Evolutionary conservation across 2,329 filamentous ascomycete species (phyloP).

Genomic region (Ustulina deusta): DNA sequence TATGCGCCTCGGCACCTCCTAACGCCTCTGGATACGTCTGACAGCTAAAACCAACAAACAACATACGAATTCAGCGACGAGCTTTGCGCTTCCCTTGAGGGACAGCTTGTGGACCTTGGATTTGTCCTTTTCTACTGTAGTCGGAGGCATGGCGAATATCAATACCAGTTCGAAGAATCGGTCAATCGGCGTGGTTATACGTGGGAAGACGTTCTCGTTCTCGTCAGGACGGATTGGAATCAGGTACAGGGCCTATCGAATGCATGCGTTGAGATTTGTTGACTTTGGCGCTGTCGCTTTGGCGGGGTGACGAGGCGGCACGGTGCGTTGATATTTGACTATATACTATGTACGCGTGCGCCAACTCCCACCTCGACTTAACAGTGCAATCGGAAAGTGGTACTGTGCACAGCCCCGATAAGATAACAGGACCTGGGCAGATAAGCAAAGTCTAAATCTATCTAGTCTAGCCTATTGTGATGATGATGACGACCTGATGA

Average conservation of each 20-base stretch:
- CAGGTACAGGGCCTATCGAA: neutral
- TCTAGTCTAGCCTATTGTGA: too few species aligned
- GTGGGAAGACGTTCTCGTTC: neutral
- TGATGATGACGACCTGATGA: too few species aligned
- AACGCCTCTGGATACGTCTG: too few species aligned
- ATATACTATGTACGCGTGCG: neutral
- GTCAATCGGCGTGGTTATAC: neutral
- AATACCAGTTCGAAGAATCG: neutral
- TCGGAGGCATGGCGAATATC: slow-evolving; percentile 45
- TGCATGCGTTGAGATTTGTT: slow-evolving; percentile 40
- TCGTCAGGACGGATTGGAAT: neutral
- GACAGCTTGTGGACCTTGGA: slow-evolving; percentile 96
- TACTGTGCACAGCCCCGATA: neutral
- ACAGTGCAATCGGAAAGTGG: too few species aligned
- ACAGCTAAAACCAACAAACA: neutral
- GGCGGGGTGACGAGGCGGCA: slow-evolving; percentile 45
- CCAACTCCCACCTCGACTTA: too few species aligned
- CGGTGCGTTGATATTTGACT: neutral
- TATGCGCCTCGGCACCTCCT: neutral
- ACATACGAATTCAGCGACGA: slow-evolving; percentile 94
- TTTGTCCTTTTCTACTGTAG: slow-evolving; percentile 68
- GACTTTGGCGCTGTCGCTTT: slow-evolving; percentile 46
- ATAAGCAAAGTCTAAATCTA: neutral
- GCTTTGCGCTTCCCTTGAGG: slow-evolving; percentile 83
- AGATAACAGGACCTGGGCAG: neutral